Evolutionary conservation across 1,139 yeast genomes (phyloP), one percentile per base, ranked within the genome.

Genomic region (Kodamaea alishanica): DNA sequence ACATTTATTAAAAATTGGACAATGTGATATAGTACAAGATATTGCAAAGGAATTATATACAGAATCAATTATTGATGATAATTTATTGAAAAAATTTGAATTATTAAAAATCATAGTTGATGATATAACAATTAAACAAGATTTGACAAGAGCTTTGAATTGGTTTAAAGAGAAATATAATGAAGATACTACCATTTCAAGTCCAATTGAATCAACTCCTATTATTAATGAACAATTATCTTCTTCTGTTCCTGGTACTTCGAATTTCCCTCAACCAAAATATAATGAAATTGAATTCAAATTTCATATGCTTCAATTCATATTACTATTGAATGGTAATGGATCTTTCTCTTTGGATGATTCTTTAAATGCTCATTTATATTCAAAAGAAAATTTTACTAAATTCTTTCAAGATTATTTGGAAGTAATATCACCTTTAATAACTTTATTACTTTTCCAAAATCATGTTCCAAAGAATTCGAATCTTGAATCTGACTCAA

Each of bases 221-320:
- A 5, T 24, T 15, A 15, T 15, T 15, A 15, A 15, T 15, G 20
- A 15, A 15, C 20, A 15, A 15, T 15, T 15, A 15, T 3, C 20
- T 15, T 15, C 20, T 15, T 15, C 20, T 15, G 20, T 15, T 15
- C 20, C 20, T 15, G 20, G 20, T 15, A 15, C 20, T 15, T 3
- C 20, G 20, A 15, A 15, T 15, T 28, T 23, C 24, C 40, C 5
- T 39, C 26, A 38, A 30, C 32, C 28, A 8, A 31, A 30, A 34
- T 44, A 44, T 31, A 34, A 42, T 15, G 47, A 41, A n/a, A 46
- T 83, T 30, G 87, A 81, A 56, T 82, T 83, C 62, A 73, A 74
- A 48, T 66, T 84, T 43, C 89, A 83, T 58, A 71, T 77, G 54
- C 64, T 81, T 22, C 81, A 82, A 50, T 84, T 75, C 49, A 58